Evolutionary conservation across 1,284 basidiomycete species (phyloP), one percentile per base, ranked within the genome.

Genomic region (Rhodotorula glutinis): DNA sequence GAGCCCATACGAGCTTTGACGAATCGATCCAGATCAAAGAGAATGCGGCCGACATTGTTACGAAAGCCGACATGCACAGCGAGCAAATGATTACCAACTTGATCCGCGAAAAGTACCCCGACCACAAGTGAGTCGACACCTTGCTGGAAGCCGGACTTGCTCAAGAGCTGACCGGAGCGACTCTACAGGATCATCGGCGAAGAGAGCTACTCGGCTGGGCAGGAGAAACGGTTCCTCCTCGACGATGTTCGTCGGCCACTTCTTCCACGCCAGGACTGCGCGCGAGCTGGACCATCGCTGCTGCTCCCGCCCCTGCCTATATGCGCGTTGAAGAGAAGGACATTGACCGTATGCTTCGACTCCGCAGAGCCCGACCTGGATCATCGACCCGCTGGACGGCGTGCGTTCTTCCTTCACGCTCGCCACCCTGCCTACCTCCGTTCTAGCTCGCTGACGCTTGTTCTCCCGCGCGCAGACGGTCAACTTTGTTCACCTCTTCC

Each of bases 371-470:
- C 74, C 74, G 33, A 77, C 76, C 2, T 76, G 75, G 75, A 75
- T 76, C 46, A 67, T 77, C 25, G 76, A 77, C 44, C 76, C 76
- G 9, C 62, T 76, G 13, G 76, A 77, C 55, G 76, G 72, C 8
- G 75, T 75, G 17, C 38, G 71, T 58, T 41, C 23, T 25, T 38
- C 38, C 19, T 51, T 41, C 11, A 17, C 23, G 16, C 14, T 27
- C 27, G 10, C 49, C n/a, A 23, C 29, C 46, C 29, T 10, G 10
- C 10, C 5, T 2, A 23, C 3, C 47, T 41, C 17, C 25, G 14
- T n/a, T 25, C 10, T 2, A 51, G 25, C 23, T 29, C 25, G 27
- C 19, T 33, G 19, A 33, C 64, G 59, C 47, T 58, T 38, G 16
- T 25, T 55, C 27, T 33, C 25, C 9, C n/a, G 38, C 38, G 13